phyloP scores from a whole-genome alignment of 2,329 filamentous ascomycete species.

The Clathrospora elynae region DNA sequence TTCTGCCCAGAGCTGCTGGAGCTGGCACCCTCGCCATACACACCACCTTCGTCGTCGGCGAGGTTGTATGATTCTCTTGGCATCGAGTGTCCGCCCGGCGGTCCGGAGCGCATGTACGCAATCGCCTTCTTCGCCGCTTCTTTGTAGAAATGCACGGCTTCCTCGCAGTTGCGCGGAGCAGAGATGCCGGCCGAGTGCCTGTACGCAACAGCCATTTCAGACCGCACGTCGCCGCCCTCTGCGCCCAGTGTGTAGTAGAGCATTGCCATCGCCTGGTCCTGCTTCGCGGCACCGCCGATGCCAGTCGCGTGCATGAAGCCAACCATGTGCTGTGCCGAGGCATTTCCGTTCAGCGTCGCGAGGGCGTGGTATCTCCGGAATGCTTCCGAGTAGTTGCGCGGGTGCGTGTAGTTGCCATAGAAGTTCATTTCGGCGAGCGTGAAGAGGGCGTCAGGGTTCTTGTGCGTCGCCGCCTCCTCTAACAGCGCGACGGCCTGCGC shows the following conservation, averaged over 20 bases:
- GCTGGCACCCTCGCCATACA: slow-evolving; percentile 95
- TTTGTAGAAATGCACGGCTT: slow-evolving; percentile 87
- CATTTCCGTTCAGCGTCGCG: slow-evolving; percentile 78
- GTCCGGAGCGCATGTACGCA: slow-evolving; percentile 82
- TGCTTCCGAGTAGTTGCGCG: slow-evolving; percentile 76
- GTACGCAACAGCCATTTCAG: slow-evolving; percentile 92
- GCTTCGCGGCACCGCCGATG: slow-evolving; percentile 77
- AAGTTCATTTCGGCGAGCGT: slow-evolving; percentile 94
- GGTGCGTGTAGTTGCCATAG: slow-evolving; percentile 90
- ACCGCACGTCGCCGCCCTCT: slow-evolving; percentile 76
- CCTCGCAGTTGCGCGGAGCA: slow-evolving; percentile 82
- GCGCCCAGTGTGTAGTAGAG: slow-evolving; percentile 96
- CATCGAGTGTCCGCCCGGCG: slow-evolving; percentile 83
- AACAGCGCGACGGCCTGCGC: slow-evolving; percentile 63
- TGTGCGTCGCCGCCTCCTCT: slow-evolving; percentile 60
- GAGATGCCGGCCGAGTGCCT: slow-evolving; percentile 85
- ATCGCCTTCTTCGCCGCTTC: slow-evolving; percentile 92
- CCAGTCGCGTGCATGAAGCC: slow-evolving; percentile 96
- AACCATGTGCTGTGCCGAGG: slow-evolving; percentile 92
- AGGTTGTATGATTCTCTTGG: slow-evolving; percentile 80
- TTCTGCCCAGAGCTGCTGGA: slow-evolving; percentile 84
- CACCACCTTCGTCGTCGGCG: slow-evolving; percentile 86
- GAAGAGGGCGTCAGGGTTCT: slow-evolving; percentile 82
- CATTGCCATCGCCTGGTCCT: slow-evolving; percentile 87
- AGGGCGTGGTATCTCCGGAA: slow-evolving; percentile 82